Evolutionary conservation across 352 stramenopile species (phyloP).

Genomic region (Phytopythium ostracodes): DNA sequence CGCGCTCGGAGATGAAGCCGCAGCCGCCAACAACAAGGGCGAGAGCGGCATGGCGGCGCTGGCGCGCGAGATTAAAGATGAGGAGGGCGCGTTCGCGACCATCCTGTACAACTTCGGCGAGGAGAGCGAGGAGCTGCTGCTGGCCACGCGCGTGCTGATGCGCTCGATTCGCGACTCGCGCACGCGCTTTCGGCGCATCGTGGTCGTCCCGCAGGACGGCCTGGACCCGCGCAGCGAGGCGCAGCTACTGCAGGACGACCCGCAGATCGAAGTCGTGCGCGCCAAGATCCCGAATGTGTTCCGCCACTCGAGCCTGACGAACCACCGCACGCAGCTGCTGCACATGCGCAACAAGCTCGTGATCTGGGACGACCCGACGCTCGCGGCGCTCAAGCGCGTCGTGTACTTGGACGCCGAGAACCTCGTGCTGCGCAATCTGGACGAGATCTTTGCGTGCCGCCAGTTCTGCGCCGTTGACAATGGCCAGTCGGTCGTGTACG

Average conservation of each 20-base stretch:
- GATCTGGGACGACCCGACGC: constrained; percentile 71
- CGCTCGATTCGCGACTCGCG: constrained; percentile 61
- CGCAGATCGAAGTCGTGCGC: constrained; percentile 59
- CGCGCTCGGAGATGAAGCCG: neutral
- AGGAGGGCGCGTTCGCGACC: constrained; percentile 54
- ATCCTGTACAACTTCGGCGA: constrained; percentile 66
- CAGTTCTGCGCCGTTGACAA: constrained; percentile 83
- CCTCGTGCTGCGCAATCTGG: constrained; percentile 68
- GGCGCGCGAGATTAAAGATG: constrained; percentile 6
- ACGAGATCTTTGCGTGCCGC: constrained; percentile 79
- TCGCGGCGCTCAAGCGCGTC: constrained; percentile 60
- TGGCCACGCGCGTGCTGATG: constrained; percentile 67
- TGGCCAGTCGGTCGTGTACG: constrained; percentile 75
- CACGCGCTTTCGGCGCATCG: constrained; percentile 61
- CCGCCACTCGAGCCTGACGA: constrained; percentile 44
- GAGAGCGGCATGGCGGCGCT: constrained; percentile 8
- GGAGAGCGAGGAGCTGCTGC: constrained; percentile 55
- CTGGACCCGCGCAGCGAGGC: constrained; percentile 29
- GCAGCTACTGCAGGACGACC: constrained; percentile 50
- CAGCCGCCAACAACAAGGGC: neutral
- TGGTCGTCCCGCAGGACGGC: constrained; percentile 69
- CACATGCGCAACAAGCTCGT: constrained; percentile 84
- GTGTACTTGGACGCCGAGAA: constrained; percentile 82
- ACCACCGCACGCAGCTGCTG: constrained; percentile 64
- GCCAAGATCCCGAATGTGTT: constrained; percentile 71